Conservation (phyloP, 371 early-diverging fungal species). For the Circinella umbellata region DNA sequence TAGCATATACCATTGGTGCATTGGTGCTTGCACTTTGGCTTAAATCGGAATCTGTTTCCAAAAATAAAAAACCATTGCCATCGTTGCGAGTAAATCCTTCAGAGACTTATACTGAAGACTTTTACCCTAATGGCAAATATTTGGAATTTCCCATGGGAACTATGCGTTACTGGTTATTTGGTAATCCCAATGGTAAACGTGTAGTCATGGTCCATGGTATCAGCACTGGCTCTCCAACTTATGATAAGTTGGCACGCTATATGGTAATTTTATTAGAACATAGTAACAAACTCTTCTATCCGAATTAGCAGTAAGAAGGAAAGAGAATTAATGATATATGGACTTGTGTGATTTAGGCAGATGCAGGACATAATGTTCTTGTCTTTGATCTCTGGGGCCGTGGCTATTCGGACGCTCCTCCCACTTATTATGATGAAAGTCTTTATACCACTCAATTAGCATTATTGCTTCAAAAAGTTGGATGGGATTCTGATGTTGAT, state of each 20-base stretch:
- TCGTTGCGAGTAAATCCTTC: conserved; percentile 38
- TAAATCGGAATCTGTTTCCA: neutral
- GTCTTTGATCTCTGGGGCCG: conserved; percentile 62
- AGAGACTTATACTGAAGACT: conserved; percentile 32
- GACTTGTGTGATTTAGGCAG: conserved; percentile 35
- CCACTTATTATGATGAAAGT: conserved; percentile 42
- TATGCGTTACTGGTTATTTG: conserved; percentile 61
- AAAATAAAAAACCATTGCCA: conserved; percentile 25
- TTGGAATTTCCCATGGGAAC: conserved; percentile 48
- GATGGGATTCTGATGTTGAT: conserved; percentile 46
- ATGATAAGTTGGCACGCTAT: conserved; percentile 33
- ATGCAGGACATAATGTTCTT: conserved; percentile 51
- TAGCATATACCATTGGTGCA: neutral
- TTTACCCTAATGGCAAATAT: conserved; percentile 44
- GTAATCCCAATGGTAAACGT: conserved; percentile 51
- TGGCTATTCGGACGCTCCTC: conserved; percentile 59
- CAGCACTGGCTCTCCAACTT: conserved; percentile 36
- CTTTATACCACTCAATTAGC: conserved; percentile 56
- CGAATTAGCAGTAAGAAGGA: neutral
- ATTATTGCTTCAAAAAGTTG: conserved; percentile 54
- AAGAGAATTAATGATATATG: neutral
- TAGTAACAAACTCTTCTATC: neutral
- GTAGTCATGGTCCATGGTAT: conserved; percentile 66
- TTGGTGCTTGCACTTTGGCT: conserved; percentile 3
- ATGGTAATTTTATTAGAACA: conserved; percentile 24